These are phyloP conservation scores for Trichoderma sp. DNA, from an alignment of 2,329 filamentous ascomycete genomes.

Conservation along the genomic window DNA sequence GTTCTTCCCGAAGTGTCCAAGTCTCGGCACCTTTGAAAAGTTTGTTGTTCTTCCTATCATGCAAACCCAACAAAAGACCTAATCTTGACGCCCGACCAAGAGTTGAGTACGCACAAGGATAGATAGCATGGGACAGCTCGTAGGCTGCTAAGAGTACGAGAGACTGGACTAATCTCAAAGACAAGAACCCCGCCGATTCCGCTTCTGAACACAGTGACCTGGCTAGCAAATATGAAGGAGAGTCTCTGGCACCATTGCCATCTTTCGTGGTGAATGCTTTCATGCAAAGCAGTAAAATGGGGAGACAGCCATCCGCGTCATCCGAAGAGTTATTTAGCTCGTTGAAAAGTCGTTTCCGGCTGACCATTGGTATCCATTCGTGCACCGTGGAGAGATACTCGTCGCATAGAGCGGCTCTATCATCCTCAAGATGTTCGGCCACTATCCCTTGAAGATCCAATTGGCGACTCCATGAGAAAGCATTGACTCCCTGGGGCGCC, in stretches of 20 bases:
- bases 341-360: constrained; percentile 16
- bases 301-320: constrained; percentile 5
- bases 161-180: constrained; percentile 2
- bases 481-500: not conserved
- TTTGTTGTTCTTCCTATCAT: constrained; percentile 14
- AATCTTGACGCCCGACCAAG: constrained; percentile 15
- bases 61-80: not conserved
- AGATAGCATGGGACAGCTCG: constrained; percentile 13
- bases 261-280: not conserved
- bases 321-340: not conserved
- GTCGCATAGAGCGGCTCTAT: constrained; percentile 9
- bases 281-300: constrained; percentile 2
- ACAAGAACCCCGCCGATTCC: constrained; percentile 10
- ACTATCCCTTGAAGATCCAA: not conserved
- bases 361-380: constrained; percentile 16
- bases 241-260: not conserved
- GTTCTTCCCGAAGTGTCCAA: constrained; percentile 18
- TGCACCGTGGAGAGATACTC: constrained; percentile 14
- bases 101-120: constrained; percentile 4
- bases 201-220: constrained; percentile 1
- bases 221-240: not conserved
- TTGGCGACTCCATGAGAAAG: constrained; percentile 8
- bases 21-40: constrained; percentile 12
- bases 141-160: constrained; percentile 7
- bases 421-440: not conserved